A percentile compares a stretch with the other conserved stretches of the same genome.
These are phyloP conservation scores for Colletotrichum caudatum DNA, from an alignment of 2,329 filamentous ascomycete genomes.

Conservation along the genomic window DNA sequence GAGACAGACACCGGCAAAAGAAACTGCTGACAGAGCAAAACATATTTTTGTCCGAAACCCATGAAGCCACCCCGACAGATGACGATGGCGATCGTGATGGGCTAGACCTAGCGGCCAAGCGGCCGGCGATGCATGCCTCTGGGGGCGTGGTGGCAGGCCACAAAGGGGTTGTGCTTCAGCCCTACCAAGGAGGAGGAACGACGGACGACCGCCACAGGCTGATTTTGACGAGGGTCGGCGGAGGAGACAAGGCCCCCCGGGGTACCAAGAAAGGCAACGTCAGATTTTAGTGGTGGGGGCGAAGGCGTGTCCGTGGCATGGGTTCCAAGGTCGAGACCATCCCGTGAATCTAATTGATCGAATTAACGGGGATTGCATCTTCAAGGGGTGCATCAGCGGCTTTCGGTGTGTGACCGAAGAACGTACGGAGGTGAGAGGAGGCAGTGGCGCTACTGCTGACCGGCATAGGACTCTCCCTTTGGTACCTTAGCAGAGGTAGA, in stretches of 20 bases:
- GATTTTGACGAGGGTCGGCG: constrained; percentile 9
- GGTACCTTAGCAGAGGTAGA: neutral
- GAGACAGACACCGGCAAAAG: neutral
- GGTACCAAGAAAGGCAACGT: constrained; percentile 30
- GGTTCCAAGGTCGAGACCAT: constrained; percentile 16
- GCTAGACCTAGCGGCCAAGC: constrained; percentile 20
- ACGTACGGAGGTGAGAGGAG: constrained; percentile 8
- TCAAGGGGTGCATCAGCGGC: neutral
- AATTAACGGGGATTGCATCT: neutral
- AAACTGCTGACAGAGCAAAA: constrained; percentile 37
- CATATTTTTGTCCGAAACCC: constrained; percentile 35
- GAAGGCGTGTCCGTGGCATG: constrained; percentile 19
- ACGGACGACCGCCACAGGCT: constrained; percentile 4
- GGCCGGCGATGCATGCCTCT: constrained; percentile 11
- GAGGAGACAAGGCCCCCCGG: neutral
- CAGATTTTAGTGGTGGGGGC: constrained; percentile 38
- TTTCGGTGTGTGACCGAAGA: constrained; percentile 11
- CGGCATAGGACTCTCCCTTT: constrained; percentile 2
- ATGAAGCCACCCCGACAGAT: constrained; percentile 8
- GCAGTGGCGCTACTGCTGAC: constrained; percentile 34
- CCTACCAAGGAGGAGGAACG: constrained; percentile 21
- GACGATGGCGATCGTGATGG: constrained; percentile 25
- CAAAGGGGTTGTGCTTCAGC: constrained; percentile 25
- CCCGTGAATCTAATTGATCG: constrained; percentile 19
- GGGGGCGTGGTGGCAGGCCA: constrained; percentile 8